phyloP scores from a whole-genome alignment of 495 filamentous ascomycete species.

The Tuber indicum region DNA sequence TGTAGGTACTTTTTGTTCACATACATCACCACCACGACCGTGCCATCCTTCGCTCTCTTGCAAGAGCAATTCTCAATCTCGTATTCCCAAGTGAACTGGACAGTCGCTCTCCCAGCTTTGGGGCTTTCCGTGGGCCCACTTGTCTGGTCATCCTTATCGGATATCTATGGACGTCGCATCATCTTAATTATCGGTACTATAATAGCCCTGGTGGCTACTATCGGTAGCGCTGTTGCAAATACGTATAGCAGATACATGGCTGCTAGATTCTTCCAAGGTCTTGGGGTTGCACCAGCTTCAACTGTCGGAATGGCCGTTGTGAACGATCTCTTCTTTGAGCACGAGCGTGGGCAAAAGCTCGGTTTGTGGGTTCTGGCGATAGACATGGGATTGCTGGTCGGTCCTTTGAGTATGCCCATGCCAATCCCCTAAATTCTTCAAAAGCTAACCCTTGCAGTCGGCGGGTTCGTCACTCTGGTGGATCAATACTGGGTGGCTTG shows the following conservation, averaged over 20 bases:
- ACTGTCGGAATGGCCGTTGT: conserved; percentile 59
- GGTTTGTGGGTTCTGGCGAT: conserved; percentile 58
- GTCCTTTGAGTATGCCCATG: conserved; percentile 46
- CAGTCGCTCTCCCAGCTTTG: conserved; percentile 56
- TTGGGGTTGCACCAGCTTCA: conserved; percentile 54
- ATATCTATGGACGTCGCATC: conserved; percentile 54
- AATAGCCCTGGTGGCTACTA: conserved; percentile 51
- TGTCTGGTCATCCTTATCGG: conserved; percentile 54
- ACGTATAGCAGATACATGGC: conserved; percentile 53
- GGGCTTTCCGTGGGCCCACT: conserved; percentile 55
- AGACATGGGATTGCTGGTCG: conserved; percentile 53
- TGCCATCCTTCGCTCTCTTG: conserved; percentile 53
- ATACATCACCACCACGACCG: conserved; percentile 57
- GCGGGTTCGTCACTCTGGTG: conserved; percentile 53
- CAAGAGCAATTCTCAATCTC: conserved; percentile 49
- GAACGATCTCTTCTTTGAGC: conserved; percentile 55
- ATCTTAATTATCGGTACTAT: conserved; percentile 53
- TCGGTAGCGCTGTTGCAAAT: conserved; percentile 49
- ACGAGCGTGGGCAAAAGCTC: conserved; percentile 57
- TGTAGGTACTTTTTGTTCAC: conserved; percentile 59
- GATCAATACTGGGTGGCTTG: conserved; percentile 54
- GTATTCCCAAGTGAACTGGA: conserved; percentile 57
- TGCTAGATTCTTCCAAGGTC: conserved; percentile 57
- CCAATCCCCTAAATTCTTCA: conserved; percentile 2
- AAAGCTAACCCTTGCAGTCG: conserved; percentile 44